phyloP scores from a whole-genome alignment of 192 early-diverging fungal genomes.

The Ambispora gerdemannii region DNA sequence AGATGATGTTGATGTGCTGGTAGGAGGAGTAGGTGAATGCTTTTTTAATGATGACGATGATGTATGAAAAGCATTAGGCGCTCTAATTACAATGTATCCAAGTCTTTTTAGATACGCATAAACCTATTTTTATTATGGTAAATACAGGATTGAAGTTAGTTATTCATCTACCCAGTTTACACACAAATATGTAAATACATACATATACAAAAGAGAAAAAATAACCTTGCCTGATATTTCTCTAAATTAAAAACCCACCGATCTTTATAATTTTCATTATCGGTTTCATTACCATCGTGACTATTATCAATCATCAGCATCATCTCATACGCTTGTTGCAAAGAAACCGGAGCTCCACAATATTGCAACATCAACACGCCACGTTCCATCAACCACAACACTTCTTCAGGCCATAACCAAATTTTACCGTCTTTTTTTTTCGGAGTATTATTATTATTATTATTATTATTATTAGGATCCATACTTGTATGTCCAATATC shows the following conservation, averaged over 20 bases:
- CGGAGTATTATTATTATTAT: no score
- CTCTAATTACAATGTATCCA: conserved; percentile 46
- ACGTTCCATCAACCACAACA: conserved; percentile 46
- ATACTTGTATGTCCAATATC: conserved; percentile 46
- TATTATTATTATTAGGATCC: no score
- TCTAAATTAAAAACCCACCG: conserved; percentile 37
- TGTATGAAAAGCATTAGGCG: conserved; percentile 10
- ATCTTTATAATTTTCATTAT: no score
- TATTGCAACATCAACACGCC: conserved; percentile 37
- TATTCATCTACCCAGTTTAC: no score
- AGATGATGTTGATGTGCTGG: not conserved
- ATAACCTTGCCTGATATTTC: conserved; percentile 38
- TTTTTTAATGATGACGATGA: not conserved
- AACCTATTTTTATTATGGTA: conserved; percentile 31
- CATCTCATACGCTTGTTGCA: conserved; percentile 39
- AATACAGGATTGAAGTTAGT: conserved; percentile 18
- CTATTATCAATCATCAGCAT: conserved; percentile 16
- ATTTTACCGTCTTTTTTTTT: conserved; percentile 38
- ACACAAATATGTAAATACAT: no score
- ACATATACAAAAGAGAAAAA: no score
- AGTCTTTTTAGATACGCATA: conserved; percentile 55
- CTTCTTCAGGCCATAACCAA: conserved; percentile 48
- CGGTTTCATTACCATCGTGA: not conserved
- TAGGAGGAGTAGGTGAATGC: not conserved
- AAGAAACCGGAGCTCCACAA: conserved; percentile 19